Conservation (phyloP, 768 basidiomycete species). For the Ephemerocybe angulata region DNA sequence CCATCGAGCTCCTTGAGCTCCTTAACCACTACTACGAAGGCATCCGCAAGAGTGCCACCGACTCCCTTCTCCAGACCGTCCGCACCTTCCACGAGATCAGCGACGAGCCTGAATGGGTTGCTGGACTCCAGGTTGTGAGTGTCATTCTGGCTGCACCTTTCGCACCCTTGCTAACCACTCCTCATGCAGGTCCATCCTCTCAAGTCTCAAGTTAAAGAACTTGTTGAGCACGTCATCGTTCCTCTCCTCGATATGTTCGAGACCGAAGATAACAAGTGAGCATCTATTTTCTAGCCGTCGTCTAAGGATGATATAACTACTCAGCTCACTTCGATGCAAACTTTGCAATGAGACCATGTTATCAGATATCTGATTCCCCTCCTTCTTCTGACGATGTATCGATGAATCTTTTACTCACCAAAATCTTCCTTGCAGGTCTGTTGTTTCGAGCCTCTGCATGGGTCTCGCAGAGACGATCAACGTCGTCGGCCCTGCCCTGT, state of each 20-base stretch:
- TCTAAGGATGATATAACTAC: conserved; percentile 53
- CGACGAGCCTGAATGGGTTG: conserved; percentile 76
- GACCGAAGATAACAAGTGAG: conserved; percentile 96
- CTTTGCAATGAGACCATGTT: conserved; percentile 55
- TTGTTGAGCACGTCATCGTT: conserved; percentile 70
- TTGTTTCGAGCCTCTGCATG: conserved; percentile 83
- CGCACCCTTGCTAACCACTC: conserved; percentile 3
- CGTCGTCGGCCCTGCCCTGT: conserved; percentile 84
- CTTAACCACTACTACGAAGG: conserved; percentile 96
- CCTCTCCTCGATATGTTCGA: conserved; percentile 86
- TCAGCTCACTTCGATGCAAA: conserved; percentile 77
- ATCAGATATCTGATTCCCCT: conserved; percentile 32
- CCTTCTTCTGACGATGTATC: conserved; percentile 11
- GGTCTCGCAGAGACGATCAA: conserved; percentile 89
- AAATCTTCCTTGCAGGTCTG: conserved; percentile 51
- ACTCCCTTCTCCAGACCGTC: conserved; percentile 84
- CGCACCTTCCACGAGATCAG: conserved; percentile 89
- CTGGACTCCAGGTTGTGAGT: conserved; percentile 66
- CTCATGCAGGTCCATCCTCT: conserved; percentile 39
- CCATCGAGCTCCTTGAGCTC: conserved; percentile 73
- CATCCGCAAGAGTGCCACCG: conserved; percentile 89
- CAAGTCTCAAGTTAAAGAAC: conserved; percentile 68
- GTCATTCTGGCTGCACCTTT: neutral
- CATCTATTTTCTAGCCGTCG: conserved; percentile 17
- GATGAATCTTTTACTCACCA: conserved; percentile 17